Percentiles rank a stretch among this genome's conserved stretches.
Evolutionary conservation across 1,284 basidiomycete genomes (phyloP).

Genomic region (Apiotrichum sp.): DNA sequence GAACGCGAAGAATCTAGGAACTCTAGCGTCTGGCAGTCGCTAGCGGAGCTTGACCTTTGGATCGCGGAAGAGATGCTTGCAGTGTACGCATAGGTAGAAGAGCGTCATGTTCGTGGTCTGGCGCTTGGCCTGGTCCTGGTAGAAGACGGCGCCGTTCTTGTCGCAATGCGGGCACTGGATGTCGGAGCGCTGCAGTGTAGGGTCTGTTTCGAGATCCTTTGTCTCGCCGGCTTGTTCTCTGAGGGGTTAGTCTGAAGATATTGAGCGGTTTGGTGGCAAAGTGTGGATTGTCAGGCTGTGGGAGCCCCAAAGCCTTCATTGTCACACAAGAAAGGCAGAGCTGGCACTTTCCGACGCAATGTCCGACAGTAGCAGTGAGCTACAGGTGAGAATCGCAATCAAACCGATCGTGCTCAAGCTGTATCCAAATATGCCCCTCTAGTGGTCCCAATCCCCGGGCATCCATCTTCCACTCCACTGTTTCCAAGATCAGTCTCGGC

Average conservation of each 20-base stretch:
- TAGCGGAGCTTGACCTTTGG: conserved; percentile 45
- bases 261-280: too few species aligned
- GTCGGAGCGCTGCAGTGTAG: conserved; percentile 60
- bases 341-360: too few species aligned
- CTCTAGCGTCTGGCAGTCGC: neutral
- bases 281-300: too few species aligned
- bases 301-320: too few species aligned
- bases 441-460: too few species aligned
- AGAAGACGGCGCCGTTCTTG: conserved; percentile 65
- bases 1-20: neutral
- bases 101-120: conserved; percentile 75
- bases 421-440: too few species aligned
- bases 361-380: too few species aligned
- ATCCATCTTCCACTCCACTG: too few species aligned
- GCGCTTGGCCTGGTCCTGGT: conserved; percentile 89
- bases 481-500: neutral
- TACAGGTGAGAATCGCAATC: too few species aligned
- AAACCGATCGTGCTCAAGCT: too few species aligned
- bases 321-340: too few species aligned
- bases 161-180: conserved; percentile 48
- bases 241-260: conserved; percentile 5
- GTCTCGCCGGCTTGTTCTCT: conserved; percentile 92
- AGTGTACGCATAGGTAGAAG: conserved; percentile 86
- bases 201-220: conserved; percentile 80
- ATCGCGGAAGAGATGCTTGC: conserved; percentile 70